A percentile compares a stretch with the other conserved stretches of the same genome.
phyloP scores from a whole-genome alignment of 176 grass and related monocot genomes.

The Musa schizocarpa region DNA sequence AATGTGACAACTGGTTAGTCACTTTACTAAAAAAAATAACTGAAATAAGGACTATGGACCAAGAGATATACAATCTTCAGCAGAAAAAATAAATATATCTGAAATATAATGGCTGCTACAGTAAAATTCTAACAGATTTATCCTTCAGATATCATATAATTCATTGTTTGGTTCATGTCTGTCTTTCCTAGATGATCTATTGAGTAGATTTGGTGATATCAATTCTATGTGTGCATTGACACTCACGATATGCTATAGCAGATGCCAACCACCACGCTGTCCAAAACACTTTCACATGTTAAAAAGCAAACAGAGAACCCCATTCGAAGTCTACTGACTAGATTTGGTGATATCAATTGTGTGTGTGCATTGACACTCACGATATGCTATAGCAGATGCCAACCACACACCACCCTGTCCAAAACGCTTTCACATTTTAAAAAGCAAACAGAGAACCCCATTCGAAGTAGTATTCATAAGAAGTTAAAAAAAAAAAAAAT shows the following conservation, averaged over 20 bases:
- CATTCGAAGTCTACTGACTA: no score
- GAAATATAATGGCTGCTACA: background rate
- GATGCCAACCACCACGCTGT: no score
- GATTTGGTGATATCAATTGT: no score
- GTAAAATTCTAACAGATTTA: background rate
- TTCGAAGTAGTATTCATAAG: no score
- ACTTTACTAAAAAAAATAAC: conserved; percentile 14
- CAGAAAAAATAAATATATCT: background rate
- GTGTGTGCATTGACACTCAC: background rate
- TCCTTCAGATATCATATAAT: background rate
- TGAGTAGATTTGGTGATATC: background rate
- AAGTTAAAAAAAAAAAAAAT: no score
- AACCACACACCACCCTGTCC: no score
- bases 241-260: background rate
- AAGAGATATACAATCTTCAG: background rate
- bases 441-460: no score
- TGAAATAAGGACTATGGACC: background rate
- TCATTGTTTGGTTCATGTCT: background rate
- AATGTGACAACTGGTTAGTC: conserved; percentile 6
- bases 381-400: no score
- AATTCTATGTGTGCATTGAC: background rate
- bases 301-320: no score
- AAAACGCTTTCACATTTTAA: no score
- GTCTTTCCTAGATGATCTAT: background rate
- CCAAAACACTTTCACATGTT: no score